Evolutionary conservation across 2,329 filamentous ascomycete genomes (phyloP), one percentile per base, ranked within the genome.

Genomic region (Pseudogymnoascus sp.): DNA sequence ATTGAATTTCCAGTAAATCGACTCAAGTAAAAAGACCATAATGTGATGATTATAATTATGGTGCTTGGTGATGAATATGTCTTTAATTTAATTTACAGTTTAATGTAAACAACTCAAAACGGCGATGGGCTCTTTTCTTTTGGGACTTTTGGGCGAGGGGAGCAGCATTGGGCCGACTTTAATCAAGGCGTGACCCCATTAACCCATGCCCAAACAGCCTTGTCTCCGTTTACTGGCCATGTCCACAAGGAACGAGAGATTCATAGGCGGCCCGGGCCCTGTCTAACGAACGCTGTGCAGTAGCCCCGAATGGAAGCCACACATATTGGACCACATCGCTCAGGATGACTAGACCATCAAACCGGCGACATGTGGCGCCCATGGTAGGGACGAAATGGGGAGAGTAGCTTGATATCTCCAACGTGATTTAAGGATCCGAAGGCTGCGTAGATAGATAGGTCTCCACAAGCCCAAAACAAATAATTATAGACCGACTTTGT

Each of bases 281-380:
- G 48, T 55, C 48, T 55, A 55, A 55, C 48, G 48, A 55, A 33
- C 29, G 3, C 48, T 55, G 48, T 55, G 48, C 48, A 55, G 48
- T 55, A 55, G 48, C 29, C 48, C 13, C 48, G 29, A 55, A 55
- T 55, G 29, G 48, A 55, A 33, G 48, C 48, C 48, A 55, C 48
- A 55, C 48, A 55, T 33, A 55, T 55, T 55, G 48, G 48, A 55
- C 48, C 48, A 55, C 48, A 55, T 55, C 29, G 48, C 48, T 55
- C 29, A 55, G 48, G 48, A 55, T 55, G 48, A 55, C 48, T 12
- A 55, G 48, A 17, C 48, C 29, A 55, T 33, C 48, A 55, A 55
- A 35, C 48, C 29, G 48, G 48, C 15, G 48, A 55, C 29, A 55
- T 55, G 48, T 55, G 48, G 48, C 48, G 48, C 29, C n/a, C 48